Evolutionary conservation across 2,329 filamentous ascomycete genomes (phyloP), one percentile per base, ranked within the genome.

Genomic region (Teratosphaeria pseudoeucalypti): DNA sequence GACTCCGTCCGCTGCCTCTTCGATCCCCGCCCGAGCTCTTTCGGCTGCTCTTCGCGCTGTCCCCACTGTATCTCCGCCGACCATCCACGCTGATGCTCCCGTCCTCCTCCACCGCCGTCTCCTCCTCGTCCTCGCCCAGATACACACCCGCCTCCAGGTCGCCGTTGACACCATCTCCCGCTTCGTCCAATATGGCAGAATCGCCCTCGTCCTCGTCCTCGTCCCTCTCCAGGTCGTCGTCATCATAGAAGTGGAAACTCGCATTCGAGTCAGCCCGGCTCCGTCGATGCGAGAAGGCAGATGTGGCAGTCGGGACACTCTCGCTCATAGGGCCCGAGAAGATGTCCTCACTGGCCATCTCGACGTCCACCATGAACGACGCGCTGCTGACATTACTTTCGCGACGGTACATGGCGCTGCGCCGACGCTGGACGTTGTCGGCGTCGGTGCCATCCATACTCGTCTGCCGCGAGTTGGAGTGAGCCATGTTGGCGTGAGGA

Each of bases 271-370:
- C 89, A 65, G 90, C 86, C 67, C 92, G 85, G 43, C 81, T 79
- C 61, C 91, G 84, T 61, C 90, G 89, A 74, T 96, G 92, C 55
- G 85, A 86, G 72, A 99, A 99, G 34, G 90, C 88, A n/a, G 90
- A 91, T 39, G 92, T 82, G 71, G 92, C 96, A 11, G 90, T 94
- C 1, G 94, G 94, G n/a, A 99, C 83, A 71, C 91, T 96, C 77
- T 99, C 94, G 58, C 91, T 92, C 69, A 96, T 86, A 6, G 92
- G 94, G 6, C 94, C 94, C 27, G 92, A 87, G 75, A 92, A 99
- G 55, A 95, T 83, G 81, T 97, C 92, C 72, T 96, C 90, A 57
- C 95, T 90, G 23, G 94, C 92, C 94, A 99, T 97, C 73, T 96
- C 92, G n/a, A 97, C 92, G 74, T 96, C 90, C 66, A 90, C 90